Evolutionary conservation across 2,329 filamentous ascomycete species (phyloP), one percentile per base, ranked within the genome.

Genomic region (Ascocoryne sarcoides): DNA sequence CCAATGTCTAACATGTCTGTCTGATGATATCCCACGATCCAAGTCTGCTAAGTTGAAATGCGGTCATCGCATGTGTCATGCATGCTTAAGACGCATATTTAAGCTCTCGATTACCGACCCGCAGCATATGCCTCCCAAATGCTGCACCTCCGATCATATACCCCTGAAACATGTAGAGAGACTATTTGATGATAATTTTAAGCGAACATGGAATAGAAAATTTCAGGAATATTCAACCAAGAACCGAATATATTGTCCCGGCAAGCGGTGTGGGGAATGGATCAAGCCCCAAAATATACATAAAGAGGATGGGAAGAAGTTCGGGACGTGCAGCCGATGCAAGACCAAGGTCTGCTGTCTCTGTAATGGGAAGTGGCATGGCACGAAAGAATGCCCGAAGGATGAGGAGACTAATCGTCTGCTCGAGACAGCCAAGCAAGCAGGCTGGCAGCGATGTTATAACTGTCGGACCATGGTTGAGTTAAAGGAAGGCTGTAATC

Each of bases 91-190:
- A 60, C 75, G 78, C 36, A 72, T 77, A 42, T 94, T 93, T 62
- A 76, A 71, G 39, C 70, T 86, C 45, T 92, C 86, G 9, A 69
- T 89, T 46, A 79, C 71, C 31, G 84, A 93, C 57, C 79, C 84
- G 1, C 73, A 79, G 45, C 79, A 86, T 50, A 93, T 94, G 85
- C 86, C 88, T 14, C 88, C 88, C 0, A 75, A 71, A 57, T 95
- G 87, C 62, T 95, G 87, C 62, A 82, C 75, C 3, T 55, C 72
- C 15, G 76, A 86, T 10, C 73, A 76, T 50, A 93, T 94, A 43
- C 77, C 82, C 0, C 65, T 88, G 5, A 79, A 78, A 50, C 78
- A 87, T 57, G 87, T 90, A 19, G 83, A 90, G 10, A 71, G 71
- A 17, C 66, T 92, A 5, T 88, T 94, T 55, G 75, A 84, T 54